Conservation (phyloP, 202 grass and related monocot genomes). For the Schoenoplectus tabernaemontani region DNA sequence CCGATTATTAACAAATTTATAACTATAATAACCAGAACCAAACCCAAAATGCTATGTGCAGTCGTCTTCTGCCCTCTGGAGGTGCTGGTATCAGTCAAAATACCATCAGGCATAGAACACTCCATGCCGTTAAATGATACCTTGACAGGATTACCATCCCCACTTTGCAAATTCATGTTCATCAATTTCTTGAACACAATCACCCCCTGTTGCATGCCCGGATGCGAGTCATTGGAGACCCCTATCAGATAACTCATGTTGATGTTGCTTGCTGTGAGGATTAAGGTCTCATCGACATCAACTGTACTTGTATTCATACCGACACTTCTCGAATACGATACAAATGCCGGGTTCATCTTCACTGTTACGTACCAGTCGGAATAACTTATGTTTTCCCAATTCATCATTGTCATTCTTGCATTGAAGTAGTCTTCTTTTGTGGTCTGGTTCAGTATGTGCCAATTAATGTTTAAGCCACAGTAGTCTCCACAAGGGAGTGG, state of each 20-base stretch:
- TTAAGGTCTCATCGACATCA: slow-evolving; percentile 46
- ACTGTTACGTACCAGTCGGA: slow-evolving; percentile 51
- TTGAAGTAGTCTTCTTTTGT: slow-evolving; percentile 30
- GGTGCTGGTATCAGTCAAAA: neutral
- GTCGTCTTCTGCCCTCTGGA: neutral
- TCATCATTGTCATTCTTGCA: slow-evolving; percentile 60
- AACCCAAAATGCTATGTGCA: neutral
- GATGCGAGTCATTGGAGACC: neutral
- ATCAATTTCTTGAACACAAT: neutral
- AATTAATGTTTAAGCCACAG: slow-evolving; percentile 79
- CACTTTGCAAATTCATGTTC: slow-evolving; percentile 4
- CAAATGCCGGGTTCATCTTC: slow-evolving; percentile 37
- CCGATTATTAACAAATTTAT: neutral
- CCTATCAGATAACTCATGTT: slow-evolving; percentile 33
- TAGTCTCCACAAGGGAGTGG: slow-evolving; percentile 52
- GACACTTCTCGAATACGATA: slow-evolving; percentile 34
- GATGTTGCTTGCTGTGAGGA: slow-evolving; percentile 31
- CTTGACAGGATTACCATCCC: slow-evolving; percentile 15
- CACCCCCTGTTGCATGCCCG: slow-evolving; percentile 8
- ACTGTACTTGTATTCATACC: slow-evolving; percentile 42
- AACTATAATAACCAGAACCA: neutral
- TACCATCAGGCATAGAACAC: slow-evolving; percentile 14
- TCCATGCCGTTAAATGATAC: slow-evolving; percentile 17
- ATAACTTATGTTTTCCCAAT: slow-evolving; percentile 43
- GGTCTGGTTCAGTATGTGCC: slow-evolving; percentile 60